Evolutionary conservation across 495 filamentous ascomycete genomes (phyloP), one percentile per base, ranked within the genome.

Genomic region (Neurospora tetrasperma): DNA sequence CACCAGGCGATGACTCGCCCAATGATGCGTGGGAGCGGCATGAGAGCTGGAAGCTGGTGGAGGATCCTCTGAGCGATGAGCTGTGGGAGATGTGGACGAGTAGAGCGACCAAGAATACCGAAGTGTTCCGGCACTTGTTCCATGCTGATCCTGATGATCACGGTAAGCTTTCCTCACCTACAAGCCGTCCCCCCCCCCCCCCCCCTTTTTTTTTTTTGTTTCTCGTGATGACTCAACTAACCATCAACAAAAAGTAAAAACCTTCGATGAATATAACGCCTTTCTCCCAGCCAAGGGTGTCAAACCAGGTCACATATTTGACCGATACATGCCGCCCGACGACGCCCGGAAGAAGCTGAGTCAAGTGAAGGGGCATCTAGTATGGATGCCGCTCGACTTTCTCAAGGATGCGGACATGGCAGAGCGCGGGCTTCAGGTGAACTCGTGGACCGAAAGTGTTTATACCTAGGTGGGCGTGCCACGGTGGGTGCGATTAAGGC

Each of bases 311-410:
- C 94, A 98, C 82, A 85, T 98, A 72, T 96, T 91, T 78, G 92
- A 95, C 77, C 87, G 86, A 12, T 92, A 89, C 82, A 85, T 90
- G 74, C 89, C 92, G 0, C 85, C 86, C 1, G 80, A 88, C 31
- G 90, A 95, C 66, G 89, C 96, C 16, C 86, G 92, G 31, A 75
- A 86, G 78, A 93, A 93, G 80, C 83, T 99, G 42, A 90, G 93
- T 77, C 82, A 88, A 74, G 89, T 98, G 78, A 91, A 89, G 80
- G 96, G 95, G 0, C 96, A 98, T 85, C 80, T 99, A 39, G 94
- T 99, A 0, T 98, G 95, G 95, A 93, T 97, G 91, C 94, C 94
- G 69, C 77, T 98, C 75, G 89, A 95, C 48, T 98, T 97, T 77
- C 80, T 98, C 77, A 83, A 85, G 73, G 91, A 97, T 75, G 94